Evolutionary conservation across 1,284 basidiomycete genomes (phyloP).

Genomic region (Vanrija sp.): DNA sequence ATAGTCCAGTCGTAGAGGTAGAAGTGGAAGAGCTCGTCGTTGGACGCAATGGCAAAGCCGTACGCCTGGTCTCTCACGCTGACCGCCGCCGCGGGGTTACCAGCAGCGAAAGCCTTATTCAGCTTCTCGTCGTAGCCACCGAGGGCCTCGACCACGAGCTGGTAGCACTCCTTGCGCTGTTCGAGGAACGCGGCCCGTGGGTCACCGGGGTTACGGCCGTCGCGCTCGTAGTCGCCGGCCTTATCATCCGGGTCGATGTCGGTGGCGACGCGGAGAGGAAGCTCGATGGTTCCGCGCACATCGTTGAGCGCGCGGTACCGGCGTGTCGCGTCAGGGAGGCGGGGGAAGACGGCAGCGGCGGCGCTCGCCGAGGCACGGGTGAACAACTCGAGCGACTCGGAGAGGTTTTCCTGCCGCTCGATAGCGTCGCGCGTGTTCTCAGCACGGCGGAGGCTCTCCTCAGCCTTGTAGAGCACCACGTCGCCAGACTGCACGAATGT

Average conservation of each 20-base stretch:
- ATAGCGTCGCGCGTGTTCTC: conserved; percentile 68
- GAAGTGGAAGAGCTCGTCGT: conserved; percentile 92
- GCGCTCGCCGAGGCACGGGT: conserved; percentile 63
- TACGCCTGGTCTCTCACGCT: conserved; percentile 46
- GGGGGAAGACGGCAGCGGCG: conserved; percentile 74
- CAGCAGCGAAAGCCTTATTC: conserved; percentile 19
- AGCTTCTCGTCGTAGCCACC: conserved; percentile 65
- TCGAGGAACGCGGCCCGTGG: conserved; percentile 60
- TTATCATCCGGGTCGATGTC: conserved; percentile 72
- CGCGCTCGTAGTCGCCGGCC: conserved; percentile 72
- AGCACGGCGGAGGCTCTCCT: conserved; percentile 87
- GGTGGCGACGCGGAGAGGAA: conserved; percentile 79
- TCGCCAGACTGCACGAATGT: conserved; percentile 98
- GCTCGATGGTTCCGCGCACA: conserved; percentile 68
- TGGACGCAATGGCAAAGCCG: conserved; percentile 67
- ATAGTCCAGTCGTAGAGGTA: conserved; percentile 94
- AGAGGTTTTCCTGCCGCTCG: conserved; percentile 70
- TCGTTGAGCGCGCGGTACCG: conserved; percentile 75
- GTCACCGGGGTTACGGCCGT: conserved; percentile 61
- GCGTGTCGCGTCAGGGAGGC: conserved; percentile 74
- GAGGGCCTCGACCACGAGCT: conserved; percentile 75
- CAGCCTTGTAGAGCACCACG: conserved; percentile 96
- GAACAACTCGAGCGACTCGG: conserved; percentile 80
- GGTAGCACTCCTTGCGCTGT: conserved; percentile 71
- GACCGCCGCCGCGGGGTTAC: conserved; percentile 4